Conservation (phyloP, 768 basidiomycete genomes). For the Russula virescens region DNA sequence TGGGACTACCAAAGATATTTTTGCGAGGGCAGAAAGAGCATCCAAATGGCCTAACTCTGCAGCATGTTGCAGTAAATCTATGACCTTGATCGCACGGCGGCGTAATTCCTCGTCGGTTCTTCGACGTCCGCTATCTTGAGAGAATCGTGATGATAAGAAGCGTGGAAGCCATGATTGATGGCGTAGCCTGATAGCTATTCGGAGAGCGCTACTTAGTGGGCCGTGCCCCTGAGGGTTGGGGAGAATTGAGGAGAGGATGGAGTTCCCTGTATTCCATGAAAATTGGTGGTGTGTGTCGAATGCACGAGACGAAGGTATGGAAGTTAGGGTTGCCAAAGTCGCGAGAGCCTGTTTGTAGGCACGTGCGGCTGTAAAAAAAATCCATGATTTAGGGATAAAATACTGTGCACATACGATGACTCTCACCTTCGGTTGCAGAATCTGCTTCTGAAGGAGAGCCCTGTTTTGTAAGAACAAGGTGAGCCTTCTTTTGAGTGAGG, state of each 20-base stretch:
- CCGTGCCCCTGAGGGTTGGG: constrained; percentile 74
- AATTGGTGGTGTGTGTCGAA: constrained; percentile 44
- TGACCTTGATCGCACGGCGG: constrained; percentile 71
- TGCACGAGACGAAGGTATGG: constrained; percentile 49
- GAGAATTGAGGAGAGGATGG: constrained; percentile 57
- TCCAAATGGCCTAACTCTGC: constrained; percentile 72
- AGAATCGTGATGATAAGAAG: constrained; percentile 37
- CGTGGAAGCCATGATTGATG: constrained; percentile 51
- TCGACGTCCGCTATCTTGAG: constrained; percentile 37
- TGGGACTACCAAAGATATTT: constrained; percentile 54
- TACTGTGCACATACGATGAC: neutral
- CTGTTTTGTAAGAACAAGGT: neutral
- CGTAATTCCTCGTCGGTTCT: constrained; percentile 62
- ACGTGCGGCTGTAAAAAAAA: constrained; percentile 46
- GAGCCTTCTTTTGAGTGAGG: neutral
- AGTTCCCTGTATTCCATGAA: constrained; percentile 36
- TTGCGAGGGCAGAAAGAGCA: constrained; percentile 62
- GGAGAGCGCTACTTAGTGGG: constrained; percentile 62
- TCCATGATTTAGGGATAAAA: neutral
- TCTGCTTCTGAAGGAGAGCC: constrained; percentile 6
- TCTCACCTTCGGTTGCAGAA: constrained; percentile 23
- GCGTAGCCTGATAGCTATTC: constrained; percentile 61
- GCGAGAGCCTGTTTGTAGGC: constrained; percentile 72
- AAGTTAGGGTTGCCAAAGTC: constrained; percentile 60
- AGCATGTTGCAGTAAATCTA: constrained; percentile 76